Percentiles rank a stretch among this genome's conserved stretches.
Conservation (phyloP, 2,329 filamentous ascomycete genomes). For the Fusarium succisae region DNA sequence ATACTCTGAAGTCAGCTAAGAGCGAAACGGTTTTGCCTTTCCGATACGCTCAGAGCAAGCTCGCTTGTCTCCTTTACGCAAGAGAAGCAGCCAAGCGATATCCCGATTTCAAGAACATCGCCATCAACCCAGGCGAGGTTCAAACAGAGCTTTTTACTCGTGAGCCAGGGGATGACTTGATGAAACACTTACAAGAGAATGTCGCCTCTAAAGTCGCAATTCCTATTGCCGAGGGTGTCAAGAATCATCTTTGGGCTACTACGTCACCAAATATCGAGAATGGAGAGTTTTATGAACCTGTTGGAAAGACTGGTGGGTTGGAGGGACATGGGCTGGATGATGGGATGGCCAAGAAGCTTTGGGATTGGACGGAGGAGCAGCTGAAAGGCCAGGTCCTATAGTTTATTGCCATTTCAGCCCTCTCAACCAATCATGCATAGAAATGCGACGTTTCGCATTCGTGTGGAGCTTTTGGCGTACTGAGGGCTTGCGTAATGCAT, state of each 20-base stretch:
- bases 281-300: slow-evolving; percentile 7
- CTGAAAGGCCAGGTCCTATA: background rate
- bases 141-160: background rate
- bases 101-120: background rate
- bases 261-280: fast-evolving
- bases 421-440: background rate
- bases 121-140: slow-evolving; percentile 5
- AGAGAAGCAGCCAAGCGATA: background rate
- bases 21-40: background rate
- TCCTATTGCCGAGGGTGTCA: background rate
- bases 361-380: slow-evolving; percentile 11
- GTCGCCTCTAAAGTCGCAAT: fast-evolving
- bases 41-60: background rate
- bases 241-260: slow-evolving; percentile 8
- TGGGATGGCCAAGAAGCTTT: background rate
- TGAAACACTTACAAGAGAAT: background rate
- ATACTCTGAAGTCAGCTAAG: background rate
- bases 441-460: too few relatives aligned
- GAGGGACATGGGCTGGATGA: background rate
- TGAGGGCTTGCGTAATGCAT: too few relatives aligned
- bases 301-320: background rate
- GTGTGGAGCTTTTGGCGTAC: too few relatives aligned
- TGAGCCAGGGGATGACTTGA: background rate
- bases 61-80: background rate
- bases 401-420: too few relatives aligned